Conservation (phyloP, 2,329 filamentous ascomycete genomes). For the Ophiostoma himal-ulmi region DNA sequence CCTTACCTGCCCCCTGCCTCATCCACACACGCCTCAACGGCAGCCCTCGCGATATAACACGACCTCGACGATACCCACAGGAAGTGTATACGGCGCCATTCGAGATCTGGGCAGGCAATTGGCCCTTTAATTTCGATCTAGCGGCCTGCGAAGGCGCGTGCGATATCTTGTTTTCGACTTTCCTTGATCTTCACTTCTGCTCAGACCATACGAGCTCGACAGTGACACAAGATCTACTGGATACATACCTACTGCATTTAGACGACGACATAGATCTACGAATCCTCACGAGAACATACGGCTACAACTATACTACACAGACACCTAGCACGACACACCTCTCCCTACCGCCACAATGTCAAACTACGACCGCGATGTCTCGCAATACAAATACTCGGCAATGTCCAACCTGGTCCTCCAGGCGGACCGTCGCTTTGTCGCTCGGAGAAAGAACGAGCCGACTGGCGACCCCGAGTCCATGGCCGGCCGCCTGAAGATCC, state of each 20-base stretch:
- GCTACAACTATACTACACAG: background rate
- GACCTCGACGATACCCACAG: background rate
- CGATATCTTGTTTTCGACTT: background rate
- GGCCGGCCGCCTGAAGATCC: conserved; percentile 85
- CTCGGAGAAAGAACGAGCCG: conserved; percentile 85
- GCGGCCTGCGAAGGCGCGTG: conserved; percentile 12
- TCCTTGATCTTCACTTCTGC: background rate
- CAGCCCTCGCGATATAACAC: background rate
- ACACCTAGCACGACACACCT: conserved; percentile 5
- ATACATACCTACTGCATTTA: background rate
- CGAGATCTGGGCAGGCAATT: conserved; percentile 1
- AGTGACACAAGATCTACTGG: background rate
- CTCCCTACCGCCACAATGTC: conserved; percentile 53
- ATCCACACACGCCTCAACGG: background rate
- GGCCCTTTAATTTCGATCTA: background rate
- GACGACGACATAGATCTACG: background rate
- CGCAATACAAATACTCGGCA: conserved; percentile 97
- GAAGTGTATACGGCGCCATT: background rate
- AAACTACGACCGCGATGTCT: conserved; percentile 72
- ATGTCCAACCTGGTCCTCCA: conserved; percentile 99
- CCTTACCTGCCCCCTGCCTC: background rate
- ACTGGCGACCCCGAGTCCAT: conserved; percentile 97
- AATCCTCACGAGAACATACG: background rate
- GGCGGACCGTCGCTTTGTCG: conserved; percentile 94
- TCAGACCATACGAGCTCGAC: background rate